phyloP scores from a whole-genome alignment of 1,284 basidiomycete species.

The Mycena sp. region DNA sequence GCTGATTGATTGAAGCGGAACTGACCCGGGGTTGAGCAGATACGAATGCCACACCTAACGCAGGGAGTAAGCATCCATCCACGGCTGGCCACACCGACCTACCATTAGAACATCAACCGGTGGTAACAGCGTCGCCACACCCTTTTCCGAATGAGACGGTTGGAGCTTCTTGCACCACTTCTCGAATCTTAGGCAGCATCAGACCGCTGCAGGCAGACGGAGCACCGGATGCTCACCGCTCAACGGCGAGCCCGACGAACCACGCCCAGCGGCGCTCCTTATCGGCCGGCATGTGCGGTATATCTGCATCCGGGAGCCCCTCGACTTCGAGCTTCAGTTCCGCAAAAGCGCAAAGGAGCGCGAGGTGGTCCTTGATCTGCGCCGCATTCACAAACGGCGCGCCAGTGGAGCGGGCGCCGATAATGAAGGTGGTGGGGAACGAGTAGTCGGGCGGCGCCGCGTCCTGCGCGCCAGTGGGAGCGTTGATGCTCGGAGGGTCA shows the following conservation, averaged over 20 bases:
- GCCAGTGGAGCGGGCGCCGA: slow-evolving; percentile 16
- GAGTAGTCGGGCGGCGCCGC: slow-evolving; percentile 29
- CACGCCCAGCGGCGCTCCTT: slow-evolving; percentile 43
- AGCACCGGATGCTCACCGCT: slow-evolving; percentile 36
- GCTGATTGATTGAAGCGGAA: not conserved
- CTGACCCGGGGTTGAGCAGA: slow-evolving; percentile 55
- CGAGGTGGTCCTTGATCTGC: slow-evolving; percentile 32
- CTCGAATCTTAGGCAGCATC: slow-evolving; percentile 41
- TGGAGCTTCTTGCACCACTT: slow-evolving; percentile 37
- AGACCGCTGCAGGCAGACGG: not conserved
- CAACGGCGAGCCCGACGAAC: slow-evolving; percentile 47
- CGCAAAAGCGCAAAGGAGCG: slow-evolving; percentile 37
- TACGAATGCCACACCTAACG: slow-evolving; percentile 57
- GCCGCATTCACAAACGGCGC: slow-evolving; percentile 22
- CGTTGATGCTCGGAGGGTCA: slow-evolving; percentile 3
- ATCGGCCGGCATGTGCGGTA: slow-evolving; percentile 35
- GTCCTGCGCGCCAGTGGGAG: not conserved
- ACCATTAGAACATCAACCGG: slow-evolving; percentile 59
- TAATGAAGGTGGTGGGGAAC: slow-evolving; percentile 22
- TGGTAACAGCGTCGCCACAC: slow-evolving; percentile 43
- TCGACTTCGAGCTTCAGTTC: slow-evolving; percentile 38
- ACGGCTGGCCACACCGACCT: slow-evolving; percentile 9
- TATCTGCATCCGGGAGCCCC: slow-evolving; percentile 5
- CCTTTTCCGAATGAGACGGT: slow-evolving; percentile 29
- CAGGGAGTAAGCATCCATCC: not conserved